Evolutionary conservation across 805 yeast genomes (phyloP), one percentile per base, ranked within the genome.

Genomic region (Barnettozyma pratensis): DNA sequence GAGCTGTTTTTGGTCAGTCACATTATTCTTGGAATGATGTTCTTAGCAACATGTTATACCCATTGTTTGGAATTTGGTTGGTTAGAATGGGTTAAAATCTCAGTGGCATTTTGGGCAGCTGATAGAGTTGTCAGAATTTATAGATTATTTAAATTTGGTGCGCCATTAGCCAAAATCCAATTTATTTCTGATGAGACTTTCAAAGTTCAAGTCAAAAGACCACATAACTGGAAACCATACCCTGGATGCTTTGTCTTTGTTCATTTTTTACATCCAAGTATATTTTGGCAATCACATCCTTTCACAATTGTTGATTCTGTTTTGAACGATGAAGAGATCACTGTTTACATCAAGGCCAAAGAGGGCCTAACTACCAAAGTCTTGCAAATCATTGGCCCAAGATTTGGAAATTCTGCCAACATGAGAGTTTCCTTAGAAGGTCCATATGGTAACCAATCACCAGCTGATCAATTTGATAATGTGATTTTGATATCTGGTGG

Each of bases 251-350:
- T 68, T 60, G 79, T 74, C 1, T 85, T 71, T 57, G 64, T 87
- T 36, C 75, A 82, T 65, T 80, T 85, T 61, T 53, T 82, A 49
- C 67, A 76, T 40, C 71, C 75, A 19, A 59, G 66, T 3, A 65
- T 73, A 37, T 80, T 83, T 62, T 83, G 83, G 81, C 88, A 85
- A 61, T 77, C 85, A 5, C 90, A 85, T 62, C 92, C 92, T 4
- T 85, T 87, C 65, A 82, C 91, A 1, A 63, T 78, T 6, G 67
- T 77, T 38, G 72, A 72, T 44, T 66, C 76, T 4, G 63, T 62
- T 6, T 62, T 66, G 2, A 63, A 68, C 40, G 66, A 67, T 37
- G 66, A 69, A 51, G 63, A 66, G 41, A 58, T 79, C 8, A 64
- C 69, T 2, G 65, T 77, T 43, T 73, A 68, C 54, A 71, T 78